A percentile compares a stretch with the other conserved stretches of the same genome.
These are phyloP conservation scores for Erythrobasidium hasegawianum DNA, from an alignment of 1,284 basidiomycete genomes.

Conservation along the genomic window DNA sequence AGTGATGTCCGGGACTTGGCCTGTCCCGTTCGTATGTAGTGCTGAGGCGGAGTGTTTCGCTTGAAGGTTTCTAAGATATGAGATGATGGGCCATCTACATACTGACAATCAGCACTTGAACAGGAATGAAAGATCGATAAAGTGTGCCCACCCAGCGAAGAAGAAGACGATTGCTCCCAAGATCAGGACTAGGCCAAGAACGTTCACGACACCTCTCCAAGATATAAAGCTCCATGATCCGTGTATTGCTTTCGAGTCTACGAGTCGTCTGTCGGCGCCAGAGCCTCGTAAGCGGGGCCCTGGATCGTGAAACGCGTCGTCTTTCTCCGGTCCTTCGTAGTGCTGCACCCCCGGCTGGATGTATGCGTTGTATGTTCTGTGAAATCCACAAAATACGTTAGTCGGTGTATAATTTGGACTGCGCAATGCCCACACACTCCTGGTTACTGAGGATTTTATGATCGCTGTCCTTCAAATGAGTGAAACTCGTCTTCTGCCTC, in stretches of 20 bases:
- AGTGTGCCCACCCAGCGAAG: slow-evolving; percentile 34
- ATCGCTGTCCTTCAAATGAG: slow-evolving; percentile 18
- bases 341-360: slow-evolving; percentile 15
- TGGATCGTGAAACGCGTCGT: slow-evolving; percentile 31
- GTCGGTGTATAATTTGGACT: no score
- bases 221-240: slow-evolving; percentile 8
- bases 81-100: slow-evolving; percentile 31
- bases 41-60: slow-evolving; percentile 7
- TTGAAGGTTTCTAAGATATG: slow-evolving; percentile 3
- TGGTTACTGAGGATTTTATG: slow-evolving; percentile 28
- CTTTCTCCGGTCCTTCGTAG: slow-evolving; percentile 29
- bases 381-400: no score
- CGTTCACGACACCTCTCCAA: slow-evolving; percentile 37
- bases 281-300: slow-evolving; percentile 24
- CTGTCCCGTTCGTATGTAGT: slow-evolving; percentile 39
- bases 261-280: slow-evolving; percentile 26
- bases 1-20: slow-evolving; percentile 42
- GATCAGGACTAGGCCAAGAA: slow-evolving; percentile 40
- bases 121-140: not conserved
- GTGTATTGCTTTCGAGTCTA: slow-evolving; percentile 10
- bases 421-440: slow-evolving; percentile 20
- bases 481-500: slow-evolving; percentile 24
- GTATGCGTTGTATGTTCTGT: slow-evolving; percentile 32
- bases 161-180: slow-evolving; percentile 42
- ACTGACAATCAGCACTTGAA: no score